Evolutionary conservation across 2,329 filamentous ascomycete species (phyloP).

Genomic region (Sclerotinia minor): DNA sequence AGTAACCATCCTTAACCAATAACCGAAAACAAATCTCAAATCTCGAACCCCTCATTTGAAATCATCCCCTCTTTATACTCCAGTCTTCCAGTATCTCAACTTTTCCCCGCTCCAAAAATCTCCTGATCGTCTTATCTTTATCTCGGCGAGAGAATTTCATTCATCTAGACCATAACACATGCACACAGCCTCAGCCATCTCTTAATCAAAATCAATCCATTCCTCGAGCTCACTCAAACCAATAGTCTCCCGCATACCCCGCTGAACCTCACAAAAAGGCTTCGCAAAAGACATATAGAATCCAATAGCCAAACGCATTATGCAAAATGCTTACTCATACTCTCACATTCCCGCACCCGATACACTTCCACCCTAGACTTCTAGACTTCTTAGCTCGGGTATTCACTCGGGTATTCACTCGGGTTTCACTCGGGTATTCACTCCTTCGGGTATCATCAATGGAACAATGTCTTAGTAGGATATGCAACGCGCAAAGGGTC

Average conservation of each 20-base stretch:
- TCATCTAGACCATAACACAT: not conserved
- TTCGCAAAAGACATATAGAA: not conserved
- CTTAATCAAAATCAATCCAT: too few species aligned
- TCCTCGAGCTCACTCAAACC: not conserved
- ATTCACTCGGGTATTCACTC: not conserved
- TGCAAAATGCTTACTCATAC: not conserved
- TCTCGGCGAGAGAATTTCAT: not conserved
- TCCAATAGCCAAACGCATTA: not conserved
- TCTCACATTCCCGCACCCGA: too few species aligned
- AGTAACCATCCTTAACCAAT: too few species aligned
- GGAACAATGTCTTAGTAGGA: too few species aligned
- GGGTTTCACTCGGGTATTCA: not conserved
- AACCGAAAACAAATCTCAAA: constrained; percentile 1
- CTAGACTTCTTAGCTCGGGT: not conserved
- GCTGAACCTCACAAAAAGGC: not conserved
- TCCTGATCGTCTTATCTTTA: not conserved
- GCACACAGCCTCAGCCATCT: not conserved
- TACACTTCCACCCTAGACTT: too few species aligned
- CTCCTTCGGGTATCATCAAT: too few species aligned
- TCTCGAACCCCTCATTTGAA: not conserved
- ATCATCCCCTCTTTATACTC: constrained; percentile 10
- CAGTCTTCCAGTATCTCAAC: not conserved
- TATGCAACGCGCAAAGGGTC: too few species aligned
- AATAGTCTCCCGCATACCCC: not conserved
- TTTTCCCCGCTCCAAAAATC: not conserved